Base-by-base conservation (phyloP, 345 rosid species). In the Bruguiera gymnorhiza region DNA sequence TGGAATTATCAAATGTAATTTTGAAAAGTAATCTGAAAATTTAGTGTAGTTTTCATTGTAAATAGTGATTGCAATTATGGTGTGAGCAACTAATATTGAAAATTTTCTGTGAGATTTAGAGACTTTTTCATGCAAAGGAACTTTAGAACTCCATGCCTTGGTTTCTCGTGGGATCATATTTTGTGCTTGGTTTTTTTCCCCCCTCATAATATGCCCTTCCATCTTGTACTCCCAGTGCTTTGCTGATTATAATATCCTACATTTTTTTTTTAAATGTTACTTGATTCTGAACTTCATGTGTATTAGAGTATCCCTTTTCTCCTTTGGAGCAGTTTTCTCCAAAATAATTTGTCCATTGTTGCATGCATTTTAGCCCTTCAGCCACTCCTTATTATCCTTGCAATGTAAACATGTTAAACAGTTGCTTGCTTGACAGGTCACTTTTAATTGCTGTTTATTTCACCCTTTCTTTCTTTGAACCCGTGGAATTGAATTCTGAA, bases 401-500 rank as follows among this genome's bases (percentile, higher is more conserved):
- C 16, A 11, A 13, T 13, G 16, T 43, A 43, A 43, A 43, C 50
- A 43, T 3, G 50, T 13, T 43, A 43, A 43, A 43, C 50, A 13
- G 18, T 43, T 43, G 18, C 50, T 43, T 43, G 18, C 18, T 3
- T 11, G 16, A 43, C 50, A 43, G 50, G 15, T 43, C 50, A 43
- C 50, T 43, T 13, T 11, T 39, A 39, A 11, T 39, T 39, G 15
- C 46, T 6, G 6, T 63, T 3, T 24, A 32, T 62, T 26, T 54
- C 50, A 51, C 18, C 51, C 56, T 73, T 52, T 63, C n/a, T 13
- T 56, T 27, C 37, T 48, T 26, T 27, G 13, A 2, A 27, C 60
- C 61, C 34, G 19, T 69, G 6, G 43, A 54, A 32, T 69, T 66
- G 63, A 34, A 52, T 60, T 72, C 46, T 63, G 70, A 54, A 26